Evolutionary conservation across 768 basidiomycete genomes (phyloP).

Genomic region (Amanita exitialis): DNA sequence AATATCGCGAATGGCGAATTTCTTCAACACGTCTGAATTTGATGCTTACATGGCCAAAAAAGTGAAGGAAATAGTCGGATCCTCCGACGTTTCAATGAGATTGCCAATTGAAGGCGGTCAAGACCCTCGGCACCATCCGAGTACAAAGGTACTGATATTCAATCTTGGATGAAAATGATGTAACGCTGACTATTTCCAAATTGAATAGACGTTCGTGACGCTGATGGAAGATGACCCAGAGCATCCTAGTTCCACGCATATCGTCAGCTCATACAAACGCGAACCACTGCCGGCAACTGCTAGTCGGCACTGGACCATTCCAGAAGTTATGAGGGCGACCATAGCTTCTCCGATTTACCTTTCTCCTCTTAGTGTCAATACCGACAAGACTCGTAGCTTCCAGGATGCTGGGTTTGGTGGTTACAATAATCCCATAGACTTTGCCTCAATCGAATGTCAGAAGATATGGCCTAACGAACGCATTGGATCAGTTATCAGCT

Average conservation of each 20-base stretch:
- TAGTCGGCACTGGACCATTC: slow-evolving; percentile 14
- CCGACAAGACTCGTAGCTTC: slow-evolving; percentile 10
- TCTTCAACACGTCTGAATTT: slow-evolving; percentile 1
- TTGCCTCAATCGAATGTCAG: slow-evolving; percentile 10
- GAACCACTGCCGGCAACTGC: background rate
- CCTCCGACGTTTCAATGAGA: slow-evolving; percentile 6
- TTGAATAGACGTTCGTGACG: slow-evolving; percentile 14
- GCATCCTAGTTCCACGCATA: slow-evolving; percentile 13
- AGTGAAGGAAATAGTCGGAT: background rate
- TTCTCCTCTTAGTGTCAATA: slow-evolving; percentile 8
- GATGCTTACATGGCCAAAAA: background rate
- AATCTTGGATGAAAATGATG: background rate
- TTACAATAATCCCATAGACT: slow-evolving; percentile 14
- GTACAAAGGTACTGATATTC: slow-evolving; percentile 5
- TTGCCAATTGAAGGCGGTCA: background rate
- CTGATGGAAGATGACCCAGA: slow-evolving; percentile 14
- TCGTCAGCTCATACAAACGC: slow-evolving; percentile 14
- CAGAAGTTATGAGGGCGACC: slow-evolving; percentile 13
- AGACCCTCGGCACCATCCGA: slow-evolving; percentile 5
- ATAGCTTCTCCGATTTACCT: slow-evolving; percentile 13
- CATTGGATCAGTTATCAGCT: slow-evolving; percentile 8
- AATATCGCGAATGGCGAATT: slow-evolving; percentile 8
- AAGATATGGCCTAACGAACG: slow-evolving; percentile 13
- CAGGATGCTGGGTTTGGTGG: slow-evolving; percentile 16
- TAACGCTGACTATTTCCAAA: background rate